Evolutionary conservation across 495 filamentous ascomycete genomes (phyloP), one percentile per base, ranked within the genome.

Genomic region (Hyphodiscus hymeniophilus): DNA sequence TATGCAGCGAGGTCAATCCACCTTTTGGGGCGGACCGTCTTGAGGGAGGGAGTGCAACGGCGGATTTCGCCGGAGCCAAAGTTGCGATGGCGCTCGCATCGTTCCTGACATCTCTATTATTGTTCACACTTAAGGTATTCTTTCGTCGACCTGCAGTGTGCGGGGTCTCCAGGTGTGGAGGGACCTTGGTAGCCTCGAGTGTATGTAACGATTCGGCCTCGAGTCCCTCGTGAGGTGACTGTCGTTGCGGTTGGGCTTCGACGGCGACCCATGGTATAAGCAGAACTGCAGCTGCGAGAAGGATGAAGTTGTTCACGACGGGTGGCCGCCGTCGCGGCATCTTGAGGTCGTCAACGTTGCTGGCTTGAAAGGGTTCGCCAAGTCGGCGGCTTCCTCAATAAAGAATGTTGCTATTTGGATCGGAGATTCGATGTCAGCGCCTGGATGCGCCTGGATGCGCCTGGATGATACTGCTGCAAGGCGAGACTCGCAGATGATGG

Each of bases 81-180:
- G 87, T 87, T 74, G 84, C 80, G 70, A 89, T 80, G 84, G 88
- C 88, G 86, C 88, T 86, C 85, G 78, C 87, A 83, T 91, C 57
- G 56, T 55, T 55, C 65, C 60, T 57, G 64, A 61, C 42, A 57
- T 58, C 28, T 52, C 30, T 71, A 57, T 59, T 62, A 70, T 59
- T 50, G 43, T 62, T 46, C n/a, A 51, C 35, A 30, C 34, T 52
- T 40, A 45, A 35, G 40, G 51, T 58, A 44, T 53, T 48, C 46
- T 64, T 56, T 38, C 57, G 34, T 49, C 56, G 53, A 41, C 35
- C 45, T 5, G 43, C 16, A 22, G 54, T 57, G 7, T 50, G 43
- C 18, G 64, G 58, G 31, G 57, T 57, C 34, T 62, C 61, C 40
- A 61, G 18, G 13, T 46, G 55, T 50, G 32, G 55, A 48, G 59